Conservation (phyloP, 2,329 filamentous ascomycete genomes). For the Truncatella angustata region DNA sequence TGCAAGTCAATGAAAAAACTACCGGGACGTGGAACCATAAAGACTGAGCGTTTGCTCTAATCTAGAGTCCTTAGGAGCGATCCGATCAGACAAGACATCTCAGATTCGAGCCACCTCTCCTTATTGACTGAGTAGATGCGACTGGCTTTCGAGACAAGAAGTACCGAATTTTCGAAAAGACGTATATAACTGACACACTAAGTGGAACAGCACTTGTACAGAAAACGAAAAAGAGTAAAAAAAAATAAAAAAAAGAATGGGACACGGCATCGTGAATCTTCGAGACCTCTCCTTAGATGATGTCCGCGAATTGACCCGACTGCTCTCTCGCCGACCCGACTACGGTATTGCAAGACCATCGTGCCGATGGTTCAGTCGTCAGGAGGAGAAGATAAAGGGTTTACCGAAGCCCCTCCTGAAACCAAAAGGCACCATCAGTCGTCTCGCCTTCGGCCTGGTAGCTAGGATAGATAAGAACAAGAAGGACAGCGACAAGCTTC, state of each 20-base stretch:
- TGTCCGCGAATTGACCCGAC: constrained; percentile 30
- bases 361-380: constrained; percentile 33
- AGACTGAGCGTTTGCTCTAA: too few species aligned
- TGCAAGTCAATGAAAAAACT: not conserved
- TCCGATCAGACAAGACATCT: too few species aligned
- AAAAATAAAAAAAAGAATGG: not conserved
- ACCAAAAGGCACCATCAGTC: constrained; percentile 28
- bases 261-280: constrained; percentile 21
- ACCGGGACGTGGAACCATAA: too few species aligned
- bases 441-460: constrained; percentile 30
- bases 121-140: not conserved
- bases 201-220: too few species aligned
- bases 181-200: too few species aligned
- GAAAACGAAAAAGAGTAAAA: too few species aligned
- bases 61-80: too few species aligned
- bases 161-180: too few species aligned
- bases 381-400: constrained; percentile 28
- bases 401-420: constrained; percentile 25
- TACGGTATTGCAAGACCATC: constrained; percentile 30
- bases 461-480: constrained; percentile 22
- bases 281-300: constrained; percentile 23
- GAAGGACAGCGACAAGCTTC: constrained; percentile 9
- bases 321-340: constrained; percentile 36
- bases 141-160: too few species aligned
- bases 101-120: too few species aligned